These are phyloP conservation scores for Umbilicus rupestris DNA, from an alignment of 164 flowering plant genomes.

Conservation along the genomic window DNA sequence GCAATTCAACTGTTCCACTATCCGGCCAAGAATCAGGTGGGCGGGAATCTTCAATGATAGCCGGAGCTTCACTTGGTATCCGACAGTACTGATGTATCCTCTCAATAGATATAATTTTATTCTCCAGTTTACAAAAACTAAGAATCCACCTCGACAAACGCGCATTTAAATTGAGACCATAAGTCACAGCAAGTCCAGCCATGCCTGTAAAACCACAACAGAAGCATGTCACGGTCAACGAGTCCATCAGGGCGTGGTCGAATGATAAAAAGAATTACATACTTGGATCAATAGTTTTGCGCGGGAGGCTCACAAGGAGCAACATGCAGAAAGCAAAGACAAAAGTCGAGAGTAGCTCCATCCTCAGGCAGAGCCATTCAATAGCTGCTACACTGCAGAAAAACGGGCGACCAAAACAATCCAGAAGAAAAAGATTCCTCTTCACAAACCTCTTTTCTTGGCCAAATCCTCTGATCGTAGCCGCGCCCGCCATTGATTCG, in stretches of 20 bases:
- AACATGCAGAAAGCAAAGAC: constrained; percentile 97
- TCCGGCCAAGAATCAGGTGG: constrained; percentile 91
- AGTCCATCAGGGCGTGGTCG: not conserved
- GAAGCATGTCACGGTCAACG: constrained; percentile 8
- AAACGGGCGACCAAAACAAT: constrained; percentile 94
- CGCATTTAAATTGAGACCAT: constrained; percentile 92
- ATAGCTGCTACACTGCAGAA: constrained; percentile 94
- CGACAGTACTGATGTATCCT: constrained; percentile 86
- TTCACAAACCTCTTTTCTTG: constrained; percentile 96
- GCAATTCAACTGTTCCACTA: constrained; percentile 62
- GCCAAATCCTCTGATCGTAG: constrained; percentile 93
- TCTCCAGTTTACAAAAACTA: constrained; percentile 97
- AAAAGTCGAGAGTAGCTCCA: constrained; percentile 91
- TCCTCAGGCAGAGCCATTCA: constrained; percentile 97
- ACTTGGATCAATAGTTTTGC: constrained; percentile 94
- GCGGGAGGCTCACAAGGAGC: constrained; percentile 91
- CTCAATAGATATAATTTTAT: constrained; percentile 93
- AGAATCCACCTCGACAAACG: constrained; percentile 95
- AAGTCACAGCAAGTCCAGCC: constrained; percentile 98
- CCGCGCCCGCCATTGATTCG: constrained; percentile 97
- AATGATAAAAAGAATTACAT: constrained; percentile 24
- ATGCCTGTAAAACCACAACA: constrained; percentile 41
- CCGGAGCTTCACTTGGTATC: constrained; percentile 86
- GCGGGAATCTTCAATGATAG: constrained; percentile 56
- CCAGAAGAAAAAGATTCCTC: constrained; percentile 88